These are phyloP conservation scores for Brassica nigra DNA, from an alignment of 345 rosid genomes.

Conservation along the genomic window DNA sequence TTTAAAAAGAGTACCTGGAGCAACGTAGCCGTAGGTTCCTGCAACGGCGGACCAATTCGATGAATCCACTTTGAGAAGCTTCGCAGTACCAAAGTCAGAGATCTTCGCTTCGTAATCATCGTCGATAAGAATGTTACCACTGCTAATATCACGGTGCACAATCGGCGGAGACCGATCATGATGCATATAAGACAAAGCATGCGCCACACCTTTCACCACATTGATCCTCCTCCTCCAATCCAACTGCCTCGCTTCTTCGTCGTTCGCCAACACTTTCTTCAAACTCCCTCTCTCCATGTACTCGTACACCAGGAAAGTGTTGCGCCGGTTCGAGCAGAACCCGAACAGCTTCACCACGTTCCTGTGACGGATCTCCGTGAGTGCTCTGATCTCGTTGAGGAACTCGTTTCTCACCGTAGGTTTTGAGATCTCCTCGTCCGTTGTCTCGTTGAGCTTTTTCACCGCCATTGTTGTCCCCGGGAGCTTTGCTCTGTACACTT, in stretches of 20 bases:
- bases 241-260: constrained; percentile 35
- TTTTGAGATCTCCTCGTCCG: constrained; percentile 34
- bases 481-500: constrained; percentile 44
- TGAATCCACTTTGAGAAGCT: constrained; percentile 45
- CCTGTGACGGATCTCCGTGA: constrained; percentile 47
- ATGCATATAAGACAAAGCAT: constrained; percentile 55
- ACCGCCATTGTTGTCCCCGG: constrained; percentile 35
- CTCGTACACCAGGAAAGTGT: constrained; percentile 43
- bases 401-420: constrained; percentile 39
- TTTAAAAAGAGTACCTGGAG: constrained; percentile 45
- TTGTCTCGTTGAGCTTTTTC: constrained; percentile 41
- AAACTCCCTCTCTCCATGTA: constrained; percentile 48
- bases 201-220: constrained; percentile 48
- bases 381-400: constrained; percentile 44
- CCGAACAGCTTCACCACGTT: constrained; percentile 53
- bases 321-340: constrained; percentile 38
- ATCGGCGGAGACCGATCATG: constrained; percentile 48
- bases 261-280: constrained; percentile 27
- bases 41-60: constrained; percentile 47
- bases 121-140: constrained; percentile 42
- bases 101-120: constrained; percentile 47
- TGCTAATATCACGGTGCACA: constrained; percentile 50
- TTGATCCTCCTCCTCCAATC: constrained; percentile 47
- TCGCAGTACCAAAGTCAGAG: constrained; percentile 52
- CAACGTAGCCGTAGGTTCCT: constrained; percentile 56